Evolutionary conservation across 1,284 basidiomycete species (phyloP).

Genomic region (Bondarzewia mesenterica): DNA sequence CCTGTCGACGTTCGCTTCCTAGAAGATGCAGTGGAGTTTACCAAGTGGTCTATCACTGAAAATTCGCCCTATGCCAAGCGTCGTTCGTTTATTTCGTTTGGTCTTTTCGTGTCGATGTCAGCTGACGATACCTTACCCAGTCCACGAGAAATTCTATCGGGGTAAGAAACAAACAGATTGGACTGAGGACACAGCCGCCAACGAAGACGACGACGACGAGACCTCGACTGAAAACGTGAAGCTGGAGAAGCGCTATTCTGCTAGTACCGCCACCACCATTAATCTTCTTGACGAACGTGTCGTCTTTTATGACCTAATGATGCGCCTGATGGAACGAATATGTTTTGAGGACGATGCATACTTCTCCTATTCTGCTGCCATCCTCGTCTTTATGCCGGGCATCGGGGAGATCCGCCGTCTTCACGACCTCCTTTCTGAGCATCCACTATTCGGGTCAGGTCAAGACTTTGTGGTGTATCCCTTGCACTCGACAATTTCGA

Average conservation of each 20-base stretch:
- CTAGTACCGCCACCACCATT: conserved; percentile 71
- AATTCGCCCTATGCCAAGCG: conserved; percentile 80
- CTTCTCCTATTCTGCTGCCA: conserved; percentile 66
- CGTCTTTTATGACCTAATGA: conserved; percentile 87
- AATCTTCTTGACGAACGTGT: conserved; percentile 85
- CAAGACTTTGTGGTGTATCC: conserved; percentile 76
- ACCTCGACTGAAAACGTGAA: conserved; percentile 40
- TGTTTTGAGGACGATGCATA: conserved; percentile 65
- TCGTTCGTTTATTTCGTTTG: conserved; percentile 32
- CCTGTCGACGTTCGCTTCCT: conserved; percentile 86
- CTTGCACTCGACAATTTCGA: conserved; percentile 90
- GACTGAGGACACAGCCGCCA: conserved; percentile 57
- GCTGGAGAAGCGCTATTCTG: conserved; percentile 66
- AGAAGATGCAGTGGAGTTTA: conserved; percentile 89
- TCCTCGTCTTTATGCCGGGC: conserved; percentile 93
- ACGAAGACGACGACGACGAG: conserved; percentile 68
- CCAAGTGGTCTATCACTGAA: conserved; percentile 81
- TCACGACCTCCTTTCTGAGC: conserved; percentile 76
- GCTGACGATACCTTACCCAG: conserved; percentile 23
- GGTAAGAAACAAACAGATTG: conserved; percentile 62
- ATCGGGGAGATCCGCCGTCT: conserved; percentile 87
- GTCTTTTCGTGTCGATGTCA: conserved; percentile 1
- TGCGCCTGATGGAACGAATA: conserved; percentile 81
- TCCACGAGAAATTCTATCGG: conserved; percentile 57
- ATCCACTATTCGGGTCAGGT: conserved; percentile 64